Evolutionary conservation across 495 filamentous ascomycete species (phyloP), one percentile per base, ranked within the genome.

Genomic region (Darksidea phi): DNA sequence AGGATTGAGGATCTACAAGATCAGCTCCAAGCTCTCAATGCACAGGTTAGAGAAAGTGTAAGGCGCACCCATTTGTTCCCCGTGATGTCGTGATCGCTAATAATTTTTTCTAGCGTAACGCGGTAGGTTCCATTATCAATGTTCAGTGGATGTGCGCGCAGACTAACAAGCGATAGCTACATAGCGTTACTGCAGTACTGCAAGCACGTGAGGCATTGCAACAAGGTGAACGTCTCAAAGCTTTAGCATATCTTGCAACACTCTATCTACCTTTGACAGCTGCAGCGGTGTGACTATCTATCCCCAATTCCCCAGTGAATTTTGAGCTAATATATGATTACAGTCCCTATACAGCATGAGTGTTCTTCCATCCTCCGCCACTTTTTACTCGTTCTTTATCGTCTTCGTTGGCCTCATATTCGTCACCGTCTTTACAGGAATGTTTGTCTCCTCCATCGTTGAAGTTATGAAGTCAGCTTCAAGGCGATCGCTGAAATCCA

Each of bases 241-340:
- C 25, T 12, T 21, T 52, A 34, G 48, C 24, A 17, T 52, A 52
- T 28, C 48, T 52, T 1, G 48, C 48, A 52, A 52, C 48, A 7
- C 48, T 52, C 7, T 52, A 52, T 34, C 48, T 52, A 32, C 48
- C 48, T 34, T 34, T 52, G 48, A 52, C 48, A 3, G 48, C 48
- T 17, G n/a, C 48, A 15, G 20, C 48, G n/a, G 48, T 52, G 48
- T 52, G 12, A 32, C 7, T 32, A n/a, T 52, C 17, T 23, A 23
- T 50, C 17, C 18, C 15, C 13, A 5, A 6, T 28, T 28, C 48
- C 23, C 15, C 21, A n/a, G n/a, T n/a, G n/a, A n/a, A n/a, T n/a
- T n/a, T n/a, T n/a, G n/a, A n/a, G n/a, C 28, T 37, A 17, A 32
- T 24, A 10, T 52, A n/a, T 26, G 8, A n/a, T 7, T 32, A 10